These are phyloP conservation scores for Rosa persica DNA, from an alignment of 306 rosid genomes.

Conservation along the genomic window DNA sequence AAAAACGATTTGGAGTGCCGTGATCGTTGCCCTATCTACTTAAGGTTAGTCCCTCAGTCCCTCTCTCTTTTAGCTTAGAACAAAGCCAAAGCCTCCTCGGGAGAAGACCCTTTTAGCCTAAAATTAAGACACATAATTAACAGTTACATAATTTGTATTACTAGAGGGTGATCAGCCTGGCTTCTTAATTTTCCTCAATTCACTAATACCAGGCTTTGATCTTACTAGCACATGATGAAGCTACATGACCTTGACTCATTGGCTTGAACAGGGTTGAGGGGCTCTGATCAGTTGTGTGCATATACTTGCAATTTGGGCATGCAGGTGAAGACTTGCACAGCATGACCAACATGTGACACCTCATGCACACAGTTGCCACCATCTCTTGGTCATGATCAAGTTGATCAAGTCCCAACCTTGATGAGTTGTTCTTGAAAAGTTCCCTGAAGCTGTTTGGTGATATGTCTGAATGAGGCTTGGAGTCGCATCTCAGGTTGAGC, in stretches of 20 bases:
- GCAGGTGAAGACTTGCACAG: slow-evolving; percentile 80
- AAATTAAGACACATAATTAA: background rate
- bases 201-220: slow-evolving; percentile 9
- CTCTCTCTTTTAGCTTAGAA: background rate
- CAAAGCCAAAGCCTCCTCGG: background rate
- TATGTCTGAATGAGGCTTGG: slow-evolving; percentile 12
- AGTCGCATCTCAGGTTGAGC: slow-evolving; percentile 58
- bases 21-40: background rate
- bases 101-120: background rate
- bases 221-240: slow-evolving; percentile 32
- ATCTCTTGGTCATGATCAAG: slow-evolving; percentile 50
- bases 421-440: slow-evolving; percentile 23
- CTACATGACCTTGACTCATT: slow-evolving; percentile 28
- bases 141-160: background rate
- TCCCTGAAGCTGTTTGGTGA: background rate
- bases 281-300: slow-evolving; percentile 64
- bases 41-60: background rate
- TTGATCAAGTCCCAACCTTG: slow-evolving; percentile 46
- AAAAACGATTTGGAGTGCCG: background rate
- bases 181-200: background rate
- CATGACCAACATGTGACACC: slow-evolving; percentile 89
- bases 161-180: background rate
- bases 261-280: slow-evolving; percentile 58
- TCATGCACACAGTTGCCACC: slow-evolving; percentile 87
- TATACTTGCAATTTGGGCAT: slow-evolving; percentile 94